These are phyloP conservation scores for Reutealis trisperma DNA, from an alignment of 345 rosid species.

Conservation along the genomic window DNA sequence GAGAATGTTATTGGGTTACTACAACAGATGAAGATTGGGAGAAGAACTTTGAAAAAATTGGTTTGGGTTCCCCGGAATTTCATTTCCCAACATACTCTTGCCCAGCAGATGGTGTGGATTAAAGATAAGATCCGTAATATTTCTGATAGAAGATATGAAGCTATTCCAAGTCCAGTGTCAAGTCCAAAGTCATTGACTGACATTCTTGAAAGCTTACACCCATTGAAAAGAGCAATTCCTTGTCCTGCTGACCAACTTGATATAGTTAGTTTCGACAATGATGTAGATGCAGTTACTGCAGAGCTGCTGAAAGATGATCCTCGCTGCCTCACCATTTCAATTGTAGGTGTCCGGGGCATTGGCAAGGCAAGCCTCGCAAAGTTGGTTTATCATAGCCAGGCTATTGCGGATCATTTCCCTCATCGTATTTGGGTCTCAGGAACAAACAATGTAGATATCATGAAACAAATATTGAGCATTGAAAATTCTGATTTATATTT, in stretches of 20 bases:
- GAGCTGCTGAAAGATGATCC: not conserved
- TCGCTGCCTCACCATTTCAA: constrained; percentile 19
- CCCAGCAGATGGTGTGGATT: not conserved
- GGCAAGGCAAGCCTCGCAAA: constrained; percentile 25
- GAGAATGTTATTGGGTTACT: not conserved
- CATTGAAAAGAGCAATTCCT: too few relatives aligned
- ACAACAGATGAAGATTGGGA: not conserved
- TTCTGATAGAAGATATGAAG: not conserved
- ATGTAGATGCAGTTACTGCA: not conserved
- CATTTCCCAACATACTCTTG: not conserved
- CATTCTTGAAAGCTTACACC: too few relatives aligned
- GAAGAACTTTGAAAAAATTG: not conserved
- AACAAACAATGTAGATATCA: not conserved
- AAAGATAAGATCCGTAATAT: not conserved
- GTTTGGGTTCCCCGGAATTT: not conserved
- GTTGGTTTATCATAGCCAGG: constrained; percentile 8
- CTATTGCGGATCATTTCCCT: constrained; percentile 3
- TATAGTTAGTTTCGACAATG: not conserved
- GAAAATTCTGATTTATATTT: not conserved
- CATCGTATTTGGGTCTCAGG: constrained; percentile 13
- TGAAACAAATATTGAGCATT: not conserved
- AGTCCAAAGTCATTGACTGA: too few relatives aligned
- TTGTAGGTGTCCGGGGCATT: constrained; percentile 17
- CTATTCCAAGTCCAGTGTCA: not conserved
- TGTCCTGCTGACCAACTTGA: not conserved